Percentiles rank a stretch among this genome's conserved stretches.
Evolutionary conservation across 2,329 filamentous ascomycete genomes (phyloP).

Genomic region (Mycosphaerelloides madeirae): DNA sequence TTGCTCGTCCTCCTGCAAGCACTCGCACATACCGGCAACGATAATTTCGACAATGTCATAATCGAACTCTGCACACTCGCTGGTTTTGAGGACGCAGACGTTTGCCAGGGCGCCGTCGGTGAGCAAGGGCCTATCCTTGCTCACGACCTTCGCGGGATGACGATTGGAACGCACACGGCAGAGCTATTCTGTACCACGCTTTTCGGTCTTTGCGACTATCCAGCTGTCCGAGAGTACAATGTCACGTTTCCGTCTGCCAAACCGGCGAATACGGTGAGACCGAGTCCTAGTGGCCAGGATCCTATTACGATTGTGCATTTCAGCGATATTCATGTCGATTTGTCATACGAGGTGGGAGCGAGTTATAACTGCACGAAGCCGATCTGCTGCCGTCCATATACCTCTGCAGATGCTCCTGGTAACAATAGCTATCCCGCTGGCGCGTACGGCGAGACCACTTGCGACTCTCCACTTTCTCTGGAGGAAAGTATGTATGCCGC

Average conservation of each 20-base stretch:
- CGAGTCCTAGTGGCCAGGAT: no score
- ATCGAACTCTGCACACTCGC: conserved; percentile 33
- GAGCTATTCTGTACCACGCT: conserved; percentile 51
- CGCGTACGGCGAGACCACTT: conserved; percentile 50
- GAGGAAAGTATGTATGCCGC: conserved; percentile 50
- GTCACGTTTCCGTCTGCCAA: conserved; percentile 49
- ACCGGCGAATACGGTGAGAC: no score
- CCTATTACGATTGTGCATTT: no score
- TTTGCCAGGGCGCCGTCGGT: conserved; percentile 51
- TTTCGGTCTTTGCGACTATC: conserved; percentile 51
- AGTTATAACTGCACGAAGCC: no score
- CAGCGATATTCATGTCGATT: no score
- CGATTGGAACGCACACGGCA: conserved; percentile 47
- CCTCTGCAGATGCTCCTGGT: conserved; percentile 44
- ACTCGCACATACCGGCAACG: no score
- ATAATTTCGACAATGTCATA: no score
- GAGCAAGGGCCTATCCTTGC: conserved; percentile 53
- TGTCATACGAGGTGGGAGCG: no score
- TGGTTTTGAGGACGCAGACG: conserved; percentile 49
- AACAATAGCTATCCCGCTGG: conserved; percentile 49
- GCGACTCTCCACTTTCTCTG: conserved; percentile 49
- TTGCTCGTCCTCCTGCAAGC: no score
- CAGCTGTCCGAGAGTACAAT: conserved; percentile 41
- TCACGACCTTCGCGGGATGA: conserved; percentile 45
- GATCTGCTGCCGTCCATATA: conserved; percentile 56